A percentile compares a stretch with the other conserved stretches of the same genome.
Evolutionary conservation across 768 basidiomycete genomes (phyloP).

Genomic region (Auricularia cornea): DNA sequence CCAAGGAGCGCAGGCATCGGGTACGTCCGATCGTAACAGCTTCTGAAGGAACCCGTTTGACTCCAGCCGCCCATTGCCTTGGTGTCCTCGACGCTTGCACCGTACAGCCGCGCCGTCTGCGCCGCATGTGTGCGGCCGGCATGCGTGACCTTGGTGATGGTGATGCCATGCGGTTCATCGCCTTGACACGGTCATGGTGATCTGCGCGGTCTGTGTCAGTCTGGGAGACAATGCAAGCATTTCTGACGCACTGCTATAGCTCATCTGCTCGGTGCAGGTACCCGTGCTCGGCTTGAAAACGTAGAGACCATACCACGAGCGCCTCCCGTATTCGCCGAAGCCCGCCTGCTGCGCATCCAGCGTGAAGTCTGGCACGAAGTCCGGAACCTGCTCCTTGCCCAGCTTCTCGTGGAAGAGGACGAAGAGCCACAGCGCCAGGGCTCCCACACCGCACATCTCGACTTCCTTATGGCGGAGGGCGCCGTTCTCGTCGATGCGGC

Average conservation of each 20-base stretch:
- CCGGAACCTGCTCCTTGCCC: constrained; percentile 9
- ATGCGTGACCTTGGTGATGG: constrained; percentile 25
- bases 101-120: constrained; percentile 19
- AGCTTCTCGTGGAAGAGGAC: constrained; percentile 21
- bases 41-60: constrained; percentile 13
- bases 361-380: constrained; percentile 23
- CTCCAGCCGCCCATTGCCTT: constrained; percentile 29
- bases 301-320: constrained; percentile 21
- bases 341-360: constrained; percentile 2
- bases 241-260: constrained; percentile 25
- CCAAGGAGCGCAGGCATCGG: constrained; percentile 24
- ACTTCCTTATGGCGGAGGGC: constrained; percentile 20
- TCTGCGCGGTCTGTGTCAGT: constrained; percentile 17
- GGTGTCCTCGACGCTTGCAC: constrained; percentile 17
- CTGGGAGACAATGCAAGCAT: no score
- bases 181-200: constrained; percentile 19
- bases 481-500: constrained; percentile 25
- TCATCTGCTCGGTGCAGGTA: constrained; percentile 13
- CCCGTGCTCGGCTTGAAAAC: constrained; percentile 16
- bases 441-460: constrained; percentile 24
- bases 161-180: constrained; percentile 19
- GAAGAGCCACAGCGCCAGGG: constrained; percentile 21
- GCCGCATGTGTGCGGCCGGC: constrained; percentile 23
- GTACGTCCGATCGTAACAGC: constrained; percentile 22
- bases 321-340: constrained; percentile 19